Base-by-base conservation (phyloP, 1,139 yeast species). In the Suhomyces kunorum region DNA sequence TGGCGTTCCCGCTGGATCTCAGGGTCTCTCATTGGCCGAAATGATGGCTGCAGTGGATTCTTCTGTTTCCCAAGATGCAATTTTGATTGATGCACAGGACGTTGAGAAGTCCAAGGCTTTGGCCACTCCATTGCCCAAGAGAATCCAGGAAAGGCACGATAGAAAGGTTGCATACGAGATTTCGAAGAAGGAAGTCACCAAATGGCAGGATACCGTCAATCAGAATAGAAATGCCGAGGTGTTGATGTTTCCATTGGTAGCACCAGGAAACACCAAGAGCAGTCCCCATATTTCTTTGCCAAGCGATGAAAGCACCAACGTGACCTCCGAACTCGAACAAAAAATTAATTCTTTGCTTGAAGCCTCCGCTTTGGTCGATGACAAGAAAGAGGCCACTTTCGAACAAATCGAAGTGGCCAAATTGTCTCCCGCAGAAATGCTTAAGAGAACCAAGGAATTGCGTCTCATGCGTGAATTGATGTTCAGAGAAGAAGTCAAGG, bases 401-500 rank as follows among this genome's bases (percentile, higher is more conserved):
- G 97, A 92, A 61, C 89, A 90, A 44, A 76, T 88, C 31, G 92
- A 88, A 11, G 78, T 84, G n/a, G 88, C 94, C 2, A 83, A 85
- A 52, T 64, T 92, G 60, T 75, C 94, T 0, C 78, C 85, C 19
- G 95, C 86, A 47, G 98, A 94, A 39, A 67, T 90, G 66, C 70
- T 72, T 45, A 80, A 82, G 57, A 78, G 95, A 49, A 84, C 95
- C 11, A 78, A 80, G 43, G 96, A 92, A 62, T 75, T 92, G 50
- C 77, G 98, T 52, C 65, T 85, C 55, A 89, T 89, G 97, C 78
- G 98, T 49, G 98, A 92, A 57, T 76, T 92, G 48, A 87, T 92
- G 95, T 92, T 89, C 66, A 78, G 98, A 56, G 97, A 92, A 56
- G 97, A 92, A 66, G 80, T 83, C 55, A 83, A 87, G 58, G 89